phyloP scores from a whole-genome alignment of 2,329 filamentous ascomycete species.

The Xylaria sp. region DNA sequence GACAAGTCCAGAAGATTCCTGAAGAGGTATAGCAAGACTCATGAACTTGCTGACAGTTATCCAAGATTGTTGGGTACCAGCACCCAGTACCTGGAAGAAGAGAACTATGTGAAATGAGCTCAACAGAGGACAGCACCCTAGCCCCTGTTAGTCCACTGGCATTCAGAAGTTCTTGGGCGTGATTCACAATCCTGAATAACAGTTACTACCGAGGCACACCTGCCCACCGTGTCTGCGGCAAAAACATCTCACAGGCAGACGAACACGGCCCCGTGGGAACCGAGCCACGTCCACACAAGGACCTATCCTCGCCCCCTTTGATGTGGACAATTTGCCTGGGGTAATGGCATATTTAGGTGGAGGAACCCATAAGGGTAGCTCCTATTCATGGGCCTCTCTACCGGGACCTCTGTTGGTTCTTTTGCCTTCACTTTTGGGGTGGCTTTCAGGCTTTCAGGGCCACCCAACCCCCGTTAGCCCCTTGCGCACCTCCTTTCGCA shows the following conservation, averaged over 20 bases:
- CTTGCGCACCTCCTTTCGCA: not conserved
- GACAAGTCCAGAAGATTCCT: not conserved
- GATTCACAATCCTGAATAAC: too few species aligned
- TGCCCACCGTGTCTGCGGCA: too few species aligned
- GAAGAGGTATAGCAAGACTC: not conserved
- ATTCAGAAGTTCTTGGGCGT: too few species aligned
- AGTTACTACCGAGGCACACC: too few species aligned
- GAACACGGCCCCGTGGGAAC: not conserved
- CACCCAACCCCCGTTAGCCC: not conserved
- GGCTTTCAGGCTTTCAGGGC: not conserved
- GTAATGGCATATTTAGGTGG: not conserved
- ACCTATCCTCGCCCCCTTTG: not conserved
- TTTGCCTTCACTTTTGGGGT: not conserved
- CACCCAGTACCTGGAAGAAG: too few species aligned
- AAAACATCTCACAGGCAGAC: not conserved
- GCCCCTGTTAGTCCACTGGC: too few species aligned
- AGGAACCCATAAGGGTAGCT: not conserved
- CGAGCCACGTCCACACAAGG: not conserved
- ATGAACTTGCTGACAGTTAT: not conserved
- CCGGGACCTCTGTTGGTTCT: not conserved
- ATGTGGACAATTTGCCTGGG: not conserved
- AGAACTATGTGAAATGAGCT: too few species aligned
- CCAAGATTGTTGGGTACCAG: not conserved
- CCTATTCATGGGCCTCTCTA: not conserved
- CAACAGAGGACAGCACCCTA: too few species aligned